Base-by-base conservation (phyloP, 352 stramenopile genomes). In the Phytophthora rubi region DNA sequence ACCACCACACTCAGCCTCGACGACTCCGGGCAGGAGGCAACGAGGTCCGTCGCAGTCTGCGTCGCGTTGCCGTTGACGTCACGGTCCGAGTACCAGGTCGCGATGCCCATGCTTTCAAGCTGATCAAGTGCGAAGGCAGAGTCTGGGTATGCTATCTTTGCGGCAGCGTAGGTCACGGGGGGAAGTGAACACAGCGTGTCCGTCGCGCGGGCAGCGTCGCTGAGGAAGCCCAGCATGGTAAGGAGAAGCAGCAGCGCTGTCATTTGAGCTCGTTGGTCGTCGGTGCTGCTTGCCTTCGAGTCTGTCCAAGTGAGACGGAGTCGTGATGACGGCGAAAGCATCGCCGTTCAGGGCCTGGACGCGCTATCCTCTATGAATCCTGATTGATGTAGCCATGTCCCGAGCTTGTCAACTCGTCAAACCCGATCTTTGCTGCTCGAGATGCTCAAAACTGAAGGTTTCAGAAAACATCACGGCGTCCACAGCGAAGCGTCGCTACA, bases 71-170 rank as follows among this genome's bases (percentile, higher is more conserved):
- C 73, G 52, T 81, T 76, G 18, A 53, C 62, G 21, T 59, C 51
- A 7, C 78, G 78, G 62, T 93, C 85, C 32, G 81, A 79, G 69
- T 93, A 93, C 85, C 85, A 93, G 6, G 83, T 89, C 9, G 85
- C 80, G 58, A 91, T 82, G 23, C 73, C 72, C 33, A 83, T 58
- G 6, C 65, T 84, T 47, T 89, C 83, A 39, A 94, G 66, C 33
- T 83, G 74, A 10, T 72, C 47, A n/a, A 93, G 59, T 12, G 85
- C 85, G 48, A 79, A 80, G 2, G 73, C 68, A 16, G 82, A 71
- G 39, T 87, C 80, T 9, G 85, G 80, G 54, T 89, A 77, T 18
- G 53, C 15, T 8, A 52, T 51, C 70, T 86, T 89, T 33, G 84
- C 84, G 2, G 30, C 42, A 4, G 79, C 61, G 62, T 90, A 90